Conservation (phyloP, 2,329 filamentous ascomycete genomes). For the Clarireedia monteithiana region DNA sequence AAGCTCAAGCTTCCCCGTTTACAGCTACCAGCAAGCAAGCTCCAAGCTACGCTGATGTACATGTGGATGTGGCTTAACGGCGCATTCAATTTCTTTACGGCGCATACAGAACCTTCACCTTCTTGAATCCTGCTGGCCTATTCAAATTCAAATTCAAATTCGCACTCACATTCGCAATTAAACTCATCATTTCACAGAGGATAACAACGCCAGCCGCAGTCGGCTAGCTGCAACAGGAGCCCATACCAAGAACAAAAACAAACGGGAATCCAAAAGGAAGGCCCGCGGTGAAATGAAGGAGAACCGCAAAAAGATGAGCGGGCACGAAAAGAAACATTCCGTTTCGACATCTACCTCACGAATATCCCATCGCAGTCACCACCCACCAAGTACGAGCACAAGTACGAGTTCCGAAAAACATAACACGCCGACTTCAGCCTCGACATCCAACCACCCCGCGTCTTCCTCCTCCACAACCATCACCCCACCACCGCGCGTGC, state of each 20-base stretch:
- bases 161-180: too few relatives aligned
- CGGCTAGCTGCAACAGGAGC: too few relatives aligned
- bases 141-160: too few relatives aligned
- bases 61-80: too few relatives aligned
- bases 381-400: neutral
- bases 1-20: too few relatives aligned
- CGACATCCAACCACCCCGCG: neutral
- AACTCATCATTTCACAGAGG: too few relatives aligned
- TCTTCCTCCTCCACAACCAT: neutral
- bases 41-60: too few relatives aligned
- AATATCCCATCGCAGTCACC: neutral
- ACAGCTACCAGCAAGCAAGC: too few relatives aligned
- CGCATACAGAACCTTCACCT: neutral
- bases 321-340: conserved; percentile 3
- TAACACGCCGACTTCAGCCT: neutral
- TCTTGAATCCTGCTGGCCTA: neutral
- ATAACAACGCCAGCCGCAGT: too few relatives aligned
- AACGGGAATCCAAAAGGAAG: too few relatives aligned
- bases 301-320: neutral
- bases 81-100: too few relatives aligned
- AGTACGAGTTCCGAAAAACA: neutral
- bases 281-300: neutral
- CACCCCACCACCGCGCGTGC: neutral
- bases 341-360: neutral
- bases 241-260: too few relatives aligned